Evolutionary conservation across 371 early-diverging fungal species (phyloP).

Genomic region (Apophysomyces sp.): DNA sequence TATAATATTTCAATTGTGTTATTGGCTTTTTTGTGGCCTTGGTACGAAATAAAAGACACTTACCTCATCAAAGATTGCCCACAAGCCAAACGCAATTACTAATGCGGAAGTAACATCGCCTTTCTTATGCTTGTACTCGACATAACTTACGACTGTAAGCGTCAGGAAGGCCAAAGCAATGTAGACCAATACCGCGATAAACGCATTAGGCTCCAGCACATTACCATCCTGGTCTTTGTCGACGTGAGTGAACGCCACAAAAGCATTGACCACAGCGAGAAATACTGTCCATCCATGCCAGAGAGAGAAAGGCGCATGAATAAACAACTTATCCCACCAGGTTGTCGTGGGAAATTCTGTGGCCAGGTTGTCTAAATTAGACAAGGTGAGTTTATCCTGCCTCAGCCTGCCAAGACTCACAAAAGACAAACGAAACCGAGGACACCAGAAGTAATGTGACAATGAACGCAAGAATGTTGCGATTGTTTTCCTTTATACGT

Average conservation of each 20-base stretch:
- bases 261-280: conserved; percentile 56
- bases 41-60: conserved; percentile 25
- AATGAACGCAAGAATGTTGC: conserved; percentile 45
- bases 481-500: conserved; percentile 17
- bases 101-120: conserved; percentile 66
- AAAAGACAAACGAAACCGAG: conserved; percentile 51
- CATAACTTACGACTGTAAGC: conserved; percentile 66
- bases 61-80: conserved; percentile 47
- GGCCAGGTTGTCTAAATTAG: conserved; percentile 44
- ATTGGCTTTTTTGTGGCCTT: too few species aligned
- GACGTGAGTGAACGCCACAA: conserved; percentile 56
- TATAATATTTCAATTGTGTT: conserved; percentile 20
- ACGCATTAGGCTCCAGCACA: conserved; percentile 36
- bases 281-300: conserved; percentile 75
- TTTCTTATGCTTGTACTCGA: conserved; percentile 60
- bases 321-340: conserved; percentile 53
- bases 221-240: conserved; percentile 15
- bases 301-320: conserved; percentile 75
- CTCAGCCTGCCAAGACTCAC: conserved; percentile 29
- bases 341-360: conserved; percentile 43
- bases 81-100: conserved; percentile 53
- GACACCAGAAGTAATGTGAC: conserved; percentile 46
- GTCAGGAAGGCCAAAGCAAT: conserved; percentile 55
- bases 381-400: conserved; percentile 1
- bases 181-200: conserved; percentile 51